Evolutionary conservation across 352 stramenopile genomes (phyloP), one percentile per base, ranked within the genome.

Genomic region (Pythium rishiriense): DNA sequence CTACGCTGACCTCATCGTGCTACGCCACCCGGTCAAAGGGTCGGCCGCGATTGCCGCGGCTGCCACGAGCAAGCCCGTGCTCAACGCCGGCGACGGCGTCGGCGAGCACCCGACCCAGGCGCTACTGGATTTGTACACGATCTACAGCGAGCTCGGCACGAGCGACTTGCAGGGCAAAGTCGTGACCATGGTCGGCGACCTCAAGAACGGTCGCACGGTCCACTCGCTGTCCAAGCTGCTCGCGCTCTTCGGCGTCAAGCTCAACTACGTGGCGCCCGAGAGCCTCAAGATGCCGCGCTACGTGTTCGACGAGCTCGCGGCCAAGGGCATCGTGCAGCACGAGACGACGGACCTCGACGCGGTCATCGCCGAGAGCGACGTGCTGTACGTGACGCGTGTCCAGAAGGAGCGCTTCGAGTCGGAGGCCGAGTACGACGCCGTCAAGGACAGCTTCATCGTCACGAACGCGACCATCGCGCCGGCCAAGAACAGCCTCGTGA

Each of bases 21-120:
- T 99, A 68, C 91, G 97, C 25, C 97, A 99, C 80, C 94, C 96
- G 0, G 74, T 88, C 10, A 94, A 95, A 56, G 97, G 94, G 49
- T 93, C 81, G 58, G 91, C 90, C 19, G 66, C 82, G 8, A 69
- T 90, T 24, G 93, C 90, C 15, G 85, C 93, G 3, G 72, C 65
- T 7, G 81, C 85, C 7, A 96, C 77, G n/a, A 68, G 72, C 24
- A 98, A 98, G 64, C 96, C 95, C 15, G 85, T 99, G 35, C 73
- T 99, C 4, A 99, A 99, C 78, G 91, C 92, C 35, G 91, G 80
- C 10, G 97, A 99, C 74, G 98, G 98, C 29, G 84, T 97, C 9
- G 97, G 97, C 53, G 97, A 99, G 72, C 98, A 99, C 86, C 98
- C 98, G 25, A 99, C 97, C 14, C 98, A 99, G 70, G 97, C 97